Evolutionary conservation across 352 stramenopile species (phyloP).

Genomic region (Aphanomyces cochlioides): DNA sequence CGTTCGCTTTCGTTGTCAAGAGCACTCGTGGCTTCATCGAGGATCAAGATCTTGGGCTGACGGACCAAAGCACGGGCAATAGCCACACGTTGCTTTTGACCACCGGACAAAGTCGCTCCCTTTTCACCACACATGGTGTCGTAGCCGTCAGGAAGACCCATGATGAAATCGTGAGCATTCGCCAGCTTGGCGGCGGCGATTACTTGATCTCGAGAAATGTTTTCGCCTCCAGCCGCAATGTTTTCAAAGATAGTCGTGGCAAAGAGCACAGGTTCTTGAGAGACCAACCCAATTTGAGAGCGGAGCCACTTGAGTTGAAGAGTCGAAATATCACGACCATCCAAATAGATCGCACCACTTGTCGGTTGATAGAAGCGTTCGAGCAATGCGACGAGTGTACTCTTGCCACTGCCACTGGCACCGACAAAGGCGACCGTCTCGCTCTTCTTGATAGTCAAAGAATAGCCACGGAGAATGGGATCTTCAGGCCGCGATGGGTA

Average conservation of each 20-base stretch:
- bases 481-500: constrained; percentile 61
- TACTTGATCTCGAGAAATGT: constrained; percentile 58
- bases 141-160: constrained; percentile 76
- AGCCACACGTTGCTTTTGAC: constrained; percentile 83
- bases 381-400: constrained; percentile 61
- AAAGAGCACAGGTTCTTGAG: constrained; percentile 89
- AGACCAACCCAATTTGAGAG: constrained; percentile 63
- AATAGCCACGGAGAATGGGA: constrained; percentile 30
- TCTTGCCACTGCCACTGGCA: constrained; percentile 51
- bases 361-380: constrained; percentile 88
- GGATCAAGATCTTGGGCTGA: constrained; percentile 42
- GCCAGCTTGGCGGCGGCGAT: constrained; percentile 54
- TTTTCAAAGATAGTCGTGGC: constrained; percentile 89
- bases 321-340: constrained; percentile 68
- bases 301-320: constrained; percentile 74
- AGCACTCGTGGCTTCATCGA: constrained; percentile 74
- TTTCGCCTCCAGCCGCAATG: constrained; percentile 56
- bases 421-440: constrained; percentile 45
- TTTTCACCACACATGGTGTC: constrained; percentile 60
- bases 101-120: constrained; percentile 80
- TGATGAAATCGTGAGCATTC: constrained; percentile 68
- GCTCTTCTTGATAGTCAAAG: constrained; percentile 37
- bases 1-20: constrained; percentile 71
- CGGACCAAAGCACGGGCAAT: constrained; percentile 80
- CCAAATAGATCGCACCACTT: constrained; percentile 65